Conservation (phyloP, 768 basidiomycete species). For the Naganishia antarctica region DNA sequence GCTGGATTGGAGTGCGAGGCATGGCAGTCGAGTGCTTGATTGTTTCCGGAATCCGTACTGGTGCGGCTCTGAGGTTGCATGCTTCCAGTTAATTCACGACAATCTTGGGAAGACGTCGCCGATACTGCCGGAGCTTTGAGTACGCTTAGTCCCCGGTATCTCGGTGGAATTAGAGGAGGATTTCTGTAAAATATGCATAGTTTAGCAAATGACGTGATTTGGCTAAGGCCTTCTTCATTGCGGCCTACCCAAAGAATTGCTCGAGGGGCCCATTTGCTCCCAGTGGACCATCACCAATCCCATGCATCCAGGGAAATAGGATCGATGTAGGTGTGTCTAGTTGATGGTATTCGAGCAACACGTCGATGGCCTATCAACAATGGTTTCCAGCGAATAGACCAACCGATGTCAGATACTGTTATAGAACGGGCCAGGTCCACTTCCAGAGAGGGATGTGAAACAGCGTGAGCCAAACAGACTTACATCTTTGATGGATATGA, state of each 20-base stretch:
- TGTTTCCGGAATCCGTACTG: not conserved
- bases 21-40: not conserved
- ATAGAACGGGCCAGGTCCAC: too few relatives aligned
- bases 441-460: too few relatives aligned
- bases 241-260: conserved; percentile 44
- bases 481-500: conserved; percentile 19
- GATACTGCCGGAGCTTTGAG: conserved; percentile 40
- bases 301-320: conserved; percentile 48
- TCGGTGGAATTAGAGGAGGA: conserved; percentile 44
- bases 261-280: conserved; percentile 41
- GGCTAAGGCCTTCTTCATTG: not conserved
- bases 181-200: conserved; percentile 22
- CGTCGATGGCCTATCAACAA: conserved; percentile 24
- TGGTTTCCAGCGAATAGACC: too few relatives aligned
- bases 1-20: not conserved
- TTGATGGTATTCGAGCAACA: conserved; percentile 41
- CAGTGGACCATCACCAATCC: conserved; percentile 44
- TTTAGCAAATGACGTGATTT: too few relatives aligned
- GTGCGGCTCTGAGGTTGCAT: not conserved
- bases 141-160: conserved; percentile 43
- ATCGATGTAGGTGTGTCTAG: conserved; percentile 43
- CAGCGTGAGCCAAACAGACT: conserved; percentile 9
- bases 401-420: too few relatives aligned
- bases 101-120: not conserved
- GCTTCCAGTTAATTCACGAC: not conserved